Evolutionary conservation across 441 rosid genomes (phyloP).

Genomic region (Theobroma grandiflorum): DNA sequence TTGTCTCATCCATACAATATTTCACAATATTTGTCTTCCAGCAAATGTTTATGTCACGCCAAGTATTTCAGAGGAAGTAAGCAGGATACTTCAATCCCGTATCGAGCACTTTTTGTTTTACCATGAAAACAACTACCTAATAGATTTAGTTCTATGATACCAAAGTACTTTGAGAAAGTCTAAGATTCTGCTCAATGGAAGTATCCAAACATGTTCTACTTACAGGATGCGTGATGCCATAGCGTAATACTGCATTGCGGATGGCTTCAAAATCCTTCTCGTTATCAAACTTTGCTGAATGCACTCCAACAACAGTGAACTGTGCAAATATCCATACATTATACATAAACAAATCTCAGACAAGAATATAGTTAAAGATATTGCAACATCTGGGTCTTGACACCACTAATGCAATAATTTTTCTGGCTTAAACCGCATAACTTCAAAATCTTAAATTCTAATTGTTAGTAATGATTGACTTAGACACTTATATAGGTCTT

Average conservation of each 20-base stretch:
- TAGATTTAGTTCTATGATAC: background rate
- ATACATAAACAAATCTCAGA: slow-evolving; percentile 12
- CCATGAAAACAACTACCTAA: background rate
- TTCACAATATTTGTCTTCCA: background rate
- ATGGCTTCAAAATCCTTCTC: slow-evolving; percentile 97
- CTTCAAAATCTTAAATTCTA: too few species aligned
- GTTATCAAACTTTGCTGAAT: slow-evolving; percentile 98
- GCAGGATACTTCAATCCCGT: too few species aligned
- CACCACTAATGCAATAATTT: too few species aligned
- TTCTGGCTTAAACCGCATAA: too few species aligned
- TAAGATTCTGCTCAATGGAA: slow-evolving; percentile 17
- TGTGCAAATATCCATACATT: slow-evolving; percentile 37
- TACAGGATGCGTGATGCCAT: slow-evolving; percentile 89
- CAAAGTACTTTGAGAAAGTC: background rate
- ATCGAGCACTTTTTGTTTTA: background rate
- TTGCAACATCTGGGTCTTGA: too few species aligned
- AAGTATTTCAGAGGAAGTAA: too few species aligned
- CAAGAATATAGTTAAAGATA: background rate
- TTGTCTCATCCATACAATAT: background rate
- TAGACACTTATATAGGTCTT: too few species aligned
- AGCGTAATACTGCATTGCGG: slow-evolving; percentile 88
- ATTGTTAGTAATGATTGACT: too few species aligned
- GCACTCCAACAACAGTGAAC: slow-evolving; percentile 97
- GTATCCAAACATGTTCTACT: slow-evolving; percentile 37
- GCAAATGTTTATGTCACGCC: background rate